Evolutionary conservation across 2,329 filamentous ascomycete species (phyloP).

Genomic region (Alternaria tenuissima): DNA sequence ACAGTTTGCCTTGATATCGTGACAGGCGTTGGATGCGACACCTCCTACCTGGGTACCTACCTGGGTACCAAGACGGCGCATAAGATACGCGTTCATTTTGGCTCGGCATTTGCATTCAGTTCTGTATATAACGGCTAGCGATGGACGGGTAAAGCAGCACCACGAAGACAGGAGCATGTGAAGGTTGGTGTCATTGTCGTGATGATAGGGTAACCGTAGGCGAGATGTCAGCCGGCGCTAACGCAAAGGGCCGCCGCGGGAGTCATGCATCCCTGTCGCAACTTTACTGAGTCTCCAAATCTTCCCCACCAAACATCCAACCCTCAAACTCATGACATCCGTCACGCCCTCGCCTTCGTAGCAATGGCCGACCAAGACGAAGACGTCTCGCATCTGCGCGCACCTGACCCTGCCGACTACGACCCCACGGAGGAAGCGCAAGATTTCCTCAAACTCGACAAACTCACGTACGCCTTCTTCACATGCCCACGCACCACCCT

Average conservation of each 20-base stretch:
- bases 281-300: constrained; percentile 1
- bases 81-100: no score
- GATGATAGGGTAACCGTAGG: background rate
- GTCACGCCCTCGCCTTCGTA: background rate
- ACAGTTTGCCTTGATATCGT: no score
- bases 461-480: constrained; percentile 58
- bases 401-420: constrained; percentile 41
- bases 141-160: no score
- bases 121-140: no score
- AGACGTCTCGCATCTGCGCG: constrained; percentile 39
- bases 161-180: no score
- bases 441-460: constrained; percentile 80
- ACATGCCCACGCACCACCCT: background rate
- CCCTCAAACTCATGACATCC: background rate
- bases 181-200: background rate
- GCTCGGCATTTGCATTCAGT: no score
- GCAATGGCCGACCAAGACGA: constrained; percentile 49
- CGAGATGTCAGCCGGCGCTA: background rate
- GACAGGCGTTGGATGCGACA: no score
- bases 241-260: constrained; percentile 1
- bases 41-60: no score
- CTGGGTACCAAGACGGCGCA: no score
- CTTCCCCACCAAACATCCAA: constrained; percentile 1
- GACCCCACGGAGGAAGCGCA: constrained; percentile 80
- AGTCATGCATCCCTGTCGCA: constrained; percentile 4